phyloP scores from a whole-genome alignment of 805 yeast genomes.

The Saccharomycopsis fermentans region DNA sequence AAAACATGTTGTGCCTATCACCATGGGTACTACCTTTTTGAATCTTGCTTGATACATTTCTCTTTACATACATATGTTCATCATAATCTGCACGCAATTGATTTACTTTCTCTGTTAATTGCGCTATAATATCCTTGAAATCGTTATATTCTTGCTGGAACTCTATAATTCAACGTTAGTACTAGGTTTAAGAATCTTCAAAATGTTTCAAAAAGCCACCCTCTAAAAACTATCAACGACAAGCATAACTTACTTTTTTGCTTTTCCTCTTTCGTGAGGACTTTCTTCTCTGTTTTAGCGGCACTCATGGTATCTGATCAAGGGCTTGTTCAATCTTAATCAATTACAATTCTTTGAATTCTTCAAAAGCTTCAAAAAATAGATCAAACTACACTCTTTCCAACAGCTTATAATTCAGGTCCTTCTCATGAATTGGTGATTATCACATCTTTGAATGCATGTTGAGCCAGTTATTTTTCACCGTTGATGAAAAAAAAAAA shows the following conservation, averaged over 20 bases:
- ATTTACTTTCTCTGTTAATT: slow-evolving; percentile 35
- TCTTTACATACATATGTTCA: slow-evolving; percentile 24
- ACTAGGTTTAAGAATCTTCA: too few relatives aligned
- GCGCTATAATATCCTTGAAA: slow-evolving; percentile 39
- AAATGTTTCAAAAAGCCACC: not conserved
- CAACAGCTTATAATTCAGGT: too few relatives aligned
- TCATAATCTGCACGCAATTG: slow-evolving; percentile 40
- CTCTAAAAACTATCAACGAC: not conserved
- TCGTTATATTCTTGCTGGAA: slow-evolving; percentile 42
- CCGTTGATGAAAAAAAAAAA: too few relatives aligned
- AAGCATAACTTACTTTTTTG: slow-evolving; percentile 10
- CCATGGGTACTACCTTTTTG: too few relatives aligned
- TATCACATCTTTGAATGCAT: too few relatives aligned
- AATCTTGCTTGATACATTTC: too few relatives aligned
- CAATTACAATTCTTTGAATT: not conserved
- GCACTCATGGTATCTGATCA: not conserved
- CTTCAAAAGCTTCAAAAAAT: too few relatives aligned
- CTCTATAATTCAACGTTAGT: slow-evolving; percentile 19
- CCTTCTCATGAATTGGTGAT: too few relatives aligned
- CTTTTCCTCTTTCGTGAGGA: slow-evolving; percentile 11
- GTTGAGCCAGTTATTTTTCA: too few relatives aligned
- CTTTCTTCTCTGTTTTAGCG: not conserved
- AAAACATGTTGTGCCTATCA: too few relatives aligned
- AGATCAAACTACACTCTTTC: too few relatives aligned
- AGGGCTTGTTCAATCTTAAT: too few relatives aligned